Evolutionary conservation across 116 monocot species (phyloP), one percentile per base, ranked within the genome.

Genomic region (Dioscorea cayenensis): DNA sequence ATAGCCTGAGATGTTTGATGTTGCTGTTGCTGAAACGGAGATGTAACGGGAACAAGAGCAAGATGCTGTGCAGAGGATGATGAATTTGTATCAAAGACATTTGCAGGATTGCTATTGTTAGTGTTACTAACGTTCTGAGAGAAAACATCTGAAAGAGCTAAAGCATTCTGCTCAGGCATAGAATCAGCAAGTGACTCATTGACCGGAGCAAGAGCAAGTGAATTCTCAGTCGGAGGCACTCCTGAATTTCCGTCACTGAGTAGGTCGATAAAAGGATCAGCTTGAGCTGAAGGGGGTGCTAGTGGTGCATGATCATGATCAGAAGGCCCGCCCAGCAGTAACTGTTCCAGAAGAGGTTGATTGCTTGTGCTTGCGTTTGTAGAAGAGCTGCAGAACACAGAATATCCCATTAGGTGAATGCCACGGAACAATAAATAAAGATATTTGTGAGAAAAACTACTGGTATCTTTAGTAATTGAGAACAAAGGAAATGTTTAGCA

Each of bases 111-210:
- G 49, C 61, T 77, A 51, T 43, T 73, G 50, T 68, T 67, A 48
- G 28, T 74, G 48, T 59, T 80, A 74, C 51, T 72, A 71, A 35
- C 63, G 67, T 55, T 78, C 79, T 71, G 77, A 72, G 75, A 67
- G 77, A 94, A 99, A 83, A 94, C 85, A 27, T 94, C 91, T 25
- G 76, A 73, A 72, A 99, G 85, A 55, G 86, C 94, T 65, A 99
- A 73, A 6, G 76, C 65, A 64, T 94, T 89, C 69, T 91, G 87
- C 48, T 94, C 84, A 63, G 84, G 67, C 68, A 86, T 52, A 51
- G 90, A 79, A 71, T 35, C 66, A 13, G 80, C 6, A 49, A 74
- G 49, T 60, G 83, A 77, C 72, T 84, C 72, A 32, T 72, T 75
- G 75, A 87, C 75, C 5, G 92, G 87, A 69, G 94, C 94, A 69